Conservation (phyloP, 345 rosid genomes). For the Tarenaya hassleriana region DNA sequence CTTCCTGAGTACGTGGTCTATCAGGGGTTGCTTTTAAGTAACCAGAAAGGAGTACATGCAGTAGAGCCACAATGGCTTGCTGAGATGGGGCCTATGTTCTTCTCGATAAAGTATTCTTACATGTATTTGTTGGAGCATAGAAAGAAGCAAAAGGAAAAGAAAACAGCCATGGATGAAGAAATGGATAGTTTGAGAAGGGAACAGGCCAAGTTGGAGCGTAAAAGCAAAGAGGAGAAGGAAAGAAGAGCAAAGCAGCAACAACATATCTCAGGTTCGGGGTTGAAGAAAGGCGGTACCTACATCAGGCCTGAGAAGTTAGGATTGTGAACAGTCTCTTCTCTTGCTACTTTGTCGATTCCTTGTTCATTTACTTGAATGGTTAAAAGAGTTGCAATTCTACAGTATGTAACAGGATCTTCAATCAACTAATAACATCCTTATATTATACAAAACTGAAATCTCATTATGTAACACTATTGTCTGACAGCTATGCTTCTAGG, state of each 20-base stretch:
- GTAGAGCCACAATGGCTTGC: slow-evolving; percentile 97
- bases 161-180: slow-evolving; percentile 93
- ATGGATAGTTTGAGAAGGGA: slow-evolving; percentile 78
- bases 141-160: slow-evolving; percentile 80
- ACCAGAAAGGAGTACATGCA: slow-evolving; percentile 93
- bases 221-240: slow-evolving; percentile 47
- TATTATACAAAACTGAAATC: too few relatives aligned
- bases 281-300: slow-evolving; percentile 56
- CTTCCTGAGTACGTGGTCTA: slow-evolving; percentile 87
- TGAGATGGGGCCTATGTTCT: slow-evolving; percentile 95
- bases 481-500: too few relatives aligned
- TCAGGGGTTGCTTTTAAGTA: slow-evolving; percentile 79
- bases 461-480: too few relatives aligned
- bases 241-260: slow-evolving; percentile 72
- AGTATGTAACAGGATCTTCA: too few relatives aligned
- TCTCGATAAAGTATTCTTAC: slow-evolving; percentile 85
- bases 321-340: slow-evolving; percentile 29
- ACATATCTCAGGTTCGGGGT: slow-evolving; percentile 63
- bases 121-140: slow-evolving; percentile 85
- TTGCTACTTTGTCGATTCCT: too few relatives aligned
- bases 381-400: too few relatives aligned
- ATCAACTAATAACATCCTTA: too few relatives aligned
- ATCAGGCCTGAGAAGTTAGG: slow-evolving; percentile 81
- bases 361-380: too few relatives aligned
- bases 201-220: slow-evolving; percentile 55